Evolutionary conservation across 1,284 basidiomycete species (phyloP).

Genomic region (Wolfiporia cocos): DNA sequence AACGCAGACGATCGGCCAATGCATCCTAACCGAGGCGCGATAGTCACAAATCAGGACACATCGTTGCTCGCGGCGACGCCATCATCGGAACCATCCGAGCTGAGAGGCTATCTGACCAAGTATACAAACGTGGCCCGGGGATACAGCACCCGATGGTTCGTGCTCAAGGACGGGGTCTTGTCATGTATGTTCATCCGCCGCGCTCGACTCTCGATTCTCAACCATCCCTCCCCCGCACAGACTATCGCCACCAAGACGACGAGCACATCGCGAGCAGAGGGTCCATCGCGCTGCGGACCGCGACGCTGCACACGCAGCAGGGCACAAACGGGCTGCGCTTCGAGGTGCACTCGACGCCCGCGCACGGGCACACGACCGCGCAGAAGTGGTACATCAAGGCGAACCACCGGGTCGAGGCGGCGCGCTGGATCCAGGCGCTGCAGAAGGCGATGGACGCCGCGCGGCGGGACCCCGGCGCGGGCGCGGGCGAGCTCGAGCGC

Average conservation of each 20-base stretch:
- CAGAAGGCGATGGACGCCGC: conserved; percentile 69
- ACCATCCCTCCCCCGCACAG: conserved; percentile 29
- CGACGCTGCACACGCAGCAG: conserved; percentile 49
- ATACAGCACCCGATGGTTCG: conserved; percentile 93
- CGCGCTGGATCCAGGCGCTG: conserved; percentile 82
- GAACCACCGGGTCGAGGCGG: conserved; percentile 84
- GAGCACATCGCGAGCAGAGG: conserved; percentile 85
- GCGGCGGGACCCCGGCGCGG: conserved; percentile 27
- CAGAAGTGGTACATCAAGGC: conserved; percentile 92
- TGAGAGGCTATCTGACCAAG: conserved; percentile 84
- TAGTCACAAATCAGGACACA: conserved; percentile 78
- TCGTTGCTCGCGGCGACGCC: conserved; percentile 47
- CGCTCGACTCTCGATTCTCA: conserved; percentile 8
- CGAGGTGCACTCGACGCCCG: conserved; percentile 69
- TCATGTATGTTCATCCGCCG: conserved; percentile 52
- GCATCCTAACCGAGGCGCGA: background rate
- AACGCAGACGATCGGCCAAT: background rate
- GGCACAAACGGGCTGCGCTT: conserved; percentile 69
- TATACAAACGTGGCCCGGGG: conserved; percentile 90
- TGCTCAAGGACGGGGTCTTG: conserved; percentile 80
- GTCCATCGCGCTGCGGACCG: conserved; percentile 84
- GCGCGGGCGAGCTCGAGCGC: conserved; percentile 19
- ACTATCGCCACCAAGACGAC: conserved; percentile 91
- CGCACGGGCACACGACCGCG: conserved; percentile 36
- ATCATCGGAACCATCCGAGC: conserved; percentile 53